Conservation (phyloP, 1,139 yeast genomes). For the Nakaseomyces delphensis region DNA sequence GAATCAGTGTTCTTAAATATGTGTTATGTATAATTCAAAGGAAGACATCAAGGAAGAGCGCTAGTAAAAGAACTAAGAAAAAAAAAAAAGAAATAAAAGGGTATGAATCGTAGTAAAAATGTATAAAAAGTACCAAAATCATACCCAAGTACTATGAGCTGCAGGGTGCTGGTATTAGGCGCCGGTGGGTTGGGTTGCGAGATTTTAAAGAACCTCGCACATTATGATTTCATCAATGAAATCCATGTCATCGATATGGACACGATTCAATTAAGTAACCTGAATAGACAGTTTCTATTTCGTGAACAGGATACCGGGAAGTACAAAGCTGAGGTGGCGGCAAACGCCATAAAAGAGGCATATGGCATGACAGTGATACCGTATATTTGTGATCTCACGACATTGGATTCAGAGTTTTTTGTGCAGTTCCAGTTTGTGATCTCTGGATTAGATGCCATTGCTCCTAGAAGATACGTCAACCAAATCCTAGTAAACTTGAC, state of each 20-base stretch:
- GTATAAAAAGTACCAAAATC: neutral
- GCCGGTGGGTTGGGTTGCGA: constrained; percentile 98
- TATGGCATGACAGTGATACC: constrained; percentile 37
- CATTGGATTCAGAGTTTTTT: constrained; percentile 56
- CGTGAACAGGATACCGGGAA: constrained; percentile 65
- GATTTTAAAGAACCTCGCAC: constrained; percentile 71
- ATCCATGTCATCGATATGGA: constrained; percentile 92
- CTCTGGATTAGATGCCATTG: constrained; percentile 85
- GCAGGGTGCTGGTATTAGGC: constrained; percentile 53
- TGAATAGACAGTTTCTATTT: constrained; percentile 85
- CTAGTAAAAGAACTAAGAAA: too few relatives aligned
- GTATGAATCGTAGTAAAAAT: neutral
- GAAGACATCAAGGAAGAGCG: too few relatives aligned
- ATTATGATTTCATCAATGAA: constrained; percentile 56
- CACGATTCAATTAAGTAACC: constrained; percentile 80
- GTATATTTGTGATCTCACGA: constrained; percentile 65
- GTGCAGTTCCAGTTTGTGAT: constrained; percentile 62
- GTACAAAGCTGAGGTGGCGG: constrained; percentile 77
- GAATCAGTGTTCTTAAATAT: too few relatives aligned
- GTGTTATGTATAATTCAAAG: too few relatives aligned
- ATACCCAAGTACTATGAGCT: constrained; percentile 12
- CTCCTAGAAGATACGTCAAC: constrained; percentile 89
- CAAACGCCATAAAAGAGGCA: constrained; percentile 41
- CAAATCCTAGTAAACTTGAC: constrained; percentile 60
- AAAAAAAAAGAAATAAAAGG: neutral